Evolutionary conservation across 805 yeast genomes (phyloP).

Genomic region (Teunomyces atbi): DNA sequence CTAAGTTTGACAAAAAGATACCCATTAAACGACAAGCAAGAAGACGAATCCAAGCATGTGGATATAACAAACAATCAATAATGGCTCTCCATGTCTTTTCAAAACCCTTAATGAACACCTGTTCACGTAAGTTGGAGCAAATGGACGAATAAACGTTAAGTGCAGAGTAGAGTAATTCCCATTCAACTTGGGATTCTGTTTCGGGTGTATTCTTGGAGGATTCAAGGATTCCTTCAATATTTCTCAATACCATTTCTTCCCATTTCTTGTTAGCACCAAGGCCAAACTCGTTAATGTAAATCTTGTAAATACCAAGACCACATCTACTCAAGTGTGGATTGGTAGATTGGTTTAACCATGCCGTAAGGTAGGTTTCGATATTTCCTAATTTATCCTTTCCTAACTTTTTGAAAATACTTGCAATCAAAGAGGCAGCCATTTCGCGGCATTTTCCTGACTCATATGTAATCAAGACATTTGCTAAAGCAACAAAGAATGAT

Average conservation of each 20-base stretch:
- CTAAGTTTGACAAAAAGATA: conserved; percentile 43
- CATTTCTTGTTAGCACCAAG: conserved; percentile 35
- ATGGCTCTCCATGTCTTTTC: conserved; percentile 50
- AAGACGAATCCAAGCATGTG: conserved; percentile 90
- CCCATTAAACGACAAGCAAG: conserved; percentile 61
- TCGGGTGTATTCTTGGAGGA: conserved; percentile 36
- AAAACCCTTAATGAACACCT: conserved; percentile 26
- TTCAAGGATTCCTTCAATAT: conserved; percentile 23
- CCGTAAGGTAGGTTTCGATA: conserved; percentile 42
- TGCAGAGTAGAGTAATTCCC: conserved; percentile 78
- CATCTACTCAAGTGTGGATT: conserved; percentile 60
- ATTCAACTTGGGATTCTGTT: conserved; percentile 45
- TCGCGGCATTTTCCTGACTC: conserved; percentile 78
- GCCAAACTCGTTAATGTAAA: conserved; percentile 53
- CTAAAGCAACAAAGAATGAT: conserved; percentile 79
- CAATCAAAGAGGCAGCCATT: conserved; percentile 66
- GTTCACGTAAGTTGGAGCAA: conserved; percentile 35
- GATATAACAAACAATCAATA: conserved; percentile 63
- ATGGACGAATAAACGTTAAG: conserved; percentile 50
- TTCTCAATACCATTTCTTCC: conserved; percentile 35
- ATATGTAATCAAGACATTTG: conserved; percentile 76
- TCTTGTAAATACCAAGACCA: conserved; percentile 69
- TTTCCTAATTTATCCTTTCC: conserved; percentile 30
- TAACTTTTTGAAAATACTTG: conserved; percentile 52
- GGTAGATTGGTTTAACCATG: conserved; percentile 57